Conservation (phyloP, 331 rosid species). For the Erythrophleum ivorense region DNA sequence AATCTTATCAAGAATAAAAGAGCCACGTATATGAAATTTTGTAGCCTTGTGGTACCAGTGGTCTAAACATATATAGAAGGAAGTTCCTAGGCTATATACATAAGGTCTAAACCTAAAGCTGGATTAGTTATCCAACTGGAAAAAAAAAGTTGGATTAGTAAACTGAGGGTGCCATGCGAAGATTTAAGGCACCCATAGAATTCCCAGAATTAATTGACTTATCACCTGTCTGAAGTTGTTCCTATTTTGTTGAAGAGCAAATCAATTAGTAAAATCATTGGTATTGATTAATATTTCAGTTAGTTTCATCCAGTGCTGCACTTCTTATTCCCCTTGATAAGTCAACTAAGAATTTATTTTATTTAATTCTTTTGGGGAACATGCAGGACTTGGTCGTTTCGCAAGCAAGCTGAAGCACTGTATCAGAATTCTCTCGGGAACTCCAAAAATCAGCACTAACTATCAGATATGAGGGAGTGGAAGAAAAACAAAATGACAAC, state of each 20-base stretch:
- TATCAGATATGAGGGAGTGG: neutral
- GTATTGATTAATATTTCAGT: neutral
- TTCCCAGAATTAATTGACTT: conserved; percentile 14
- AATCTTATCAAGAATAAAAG: neutral
- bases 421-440: neutral
- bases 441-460: conserved; percentile 26
- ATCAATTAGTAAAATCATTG: neutral
- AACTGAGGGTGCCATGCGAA: conserved; percentile 4
- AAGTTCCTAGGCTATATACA: neutral
- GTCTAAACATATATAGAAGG: neutral
- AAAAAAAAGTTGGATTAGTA: conserved; percentile 3
- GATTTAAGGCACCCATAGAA: conserved; percentile 5
- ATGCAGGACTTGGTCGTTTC: conserved; percentile 35
- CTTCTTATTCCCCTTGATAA: neutral
- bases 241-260: conserved; percentile 16
- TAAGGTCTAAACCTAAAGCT: conserved; percentile 2
- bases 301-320: neutral
- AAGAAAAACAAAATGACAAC: conserved; percentile 6
- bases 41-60: neutral
- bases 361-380: neutral
- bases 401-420: conserved; percentile 28
- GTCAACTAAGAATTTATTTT: conserved; percentile 3
- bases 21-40: neutral
- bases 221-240: neutral
- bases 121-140: neutral